Base-by-base conservation (phyloP, 192 early-diverging fungal genomes). In the Geranomyces michiganensis region DNA sequence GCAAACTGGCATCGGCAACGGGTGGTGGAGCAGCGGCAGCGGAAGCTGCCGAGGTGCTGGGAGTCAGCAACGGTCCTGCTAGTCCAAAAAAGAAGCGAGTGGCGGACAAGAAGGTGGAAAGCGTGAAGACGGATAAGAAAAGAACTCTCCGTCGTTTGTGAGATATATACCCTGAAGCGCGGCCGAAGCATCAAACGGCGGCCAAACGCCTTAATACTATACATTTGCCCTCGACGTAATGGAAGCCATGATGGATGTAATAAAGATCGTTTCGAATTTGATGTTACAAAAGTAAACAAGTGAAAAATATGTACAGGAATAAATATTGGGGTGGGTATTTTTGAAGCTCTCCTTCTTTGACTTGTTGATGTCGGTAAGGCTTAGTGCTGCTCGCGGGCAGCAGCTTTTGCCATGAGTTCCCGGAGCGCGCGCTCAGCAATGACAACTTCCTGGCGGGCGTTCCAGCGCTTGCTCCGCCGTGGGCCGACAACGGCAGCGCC, bases 101-200 rank as follows among this genome's bases (percentile, higher is more conserved):
- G 12, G 77, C 77, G 44, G 77, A 49, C 15, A 62, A 51, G 44
- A 78, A 79, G 33, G 33, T 44, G 22, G 75, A 75, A 30, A 41
- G 36, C 36, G 36, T 41, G 5, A 79, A 72, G 48, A 47, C 45
- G 32, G 78, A 79, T 27, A 79, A 79, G 62, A 79, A 79, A 46
- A 29, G 76, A 32, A 79, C 75, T 17, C 49, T 79, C 24, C 32
- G 71, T 29, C 36, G 36, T 10, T 41, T 41, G 36, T 41, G 36
- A 41, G 10, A 41, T 7, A 10, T 3, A 41, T 3, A 10, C n/a
- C n/a, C n/a, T n/a, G 36, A 41, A 41, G 10, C 3, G 36, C 10
- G 36, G 36, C 5, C 5, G 5, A 41, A 41, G 5, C 5, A 41
- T 3, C 36, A 41, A 41, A 41, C 3, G 10, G 36, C 36, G 36